These are phyloP conservation scores for Cucumis sativus DNA, from an alignment of 306 rosid species.

Conservation along the genomic window DNA sequence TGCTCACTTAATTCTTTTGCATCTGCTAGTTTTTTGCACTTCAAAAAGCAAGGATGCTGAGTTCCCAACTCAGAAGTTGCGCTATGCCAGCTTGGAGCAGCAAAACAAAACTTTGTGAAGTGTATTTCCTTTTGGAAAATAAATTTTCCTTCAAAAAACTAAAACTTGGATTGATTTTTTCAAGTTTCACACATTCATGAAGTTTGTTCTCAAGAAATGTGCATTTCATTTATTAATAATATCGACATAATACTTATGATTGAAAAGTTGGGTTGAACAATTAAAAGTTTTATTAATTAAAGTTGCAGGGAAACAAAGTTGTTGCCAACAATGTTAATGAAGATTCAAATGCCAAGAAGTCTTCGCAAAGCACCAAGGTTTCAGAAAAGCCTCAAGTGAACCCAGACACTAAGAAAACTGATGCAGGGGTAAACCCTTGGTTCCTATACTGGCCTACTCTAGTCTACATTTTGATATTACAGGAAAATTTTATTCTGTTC, in stretches of 20 bases:
- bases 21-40: not conserved
- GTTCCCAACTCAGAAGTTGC: not conserved
- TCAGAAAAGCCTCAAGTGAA: constrained; percentile 33
- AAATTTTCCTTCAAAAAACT: not conserved
- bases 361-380: constrained; percentile 38
- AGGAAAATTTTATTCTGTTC: not conserved
- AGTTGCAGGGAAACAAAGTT: constrained; percentile 35
- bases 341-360: constrained; percentile 45
- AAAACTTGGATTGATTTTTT: too few species aligned
- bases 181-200: not conserved
- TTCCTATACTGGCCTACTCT: not conserved
- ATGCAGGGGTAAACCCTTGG: constrained; percentile 32
- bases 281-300: not conserved
- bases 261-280: not conserved
- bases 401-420: constrained; percentile 34
- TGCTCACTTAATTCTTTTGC: constrained; percentile 10
- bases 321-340: constrained; percentile 23
- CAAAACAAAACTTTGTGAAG: too few species aligned
- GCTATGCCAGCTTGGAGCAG: too few species aligned
- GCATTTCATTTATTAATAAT: not conserved
- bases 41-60: not conserved
- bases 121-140: not conserved
- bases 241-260: not conserved
- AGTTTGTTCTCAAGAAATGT: not conserved
- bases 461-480: not conserved